phyloP scores from a whole-genome alignment of 1,284 basidiomycete species.

The Ceratobasidium theobromae region DNA sequence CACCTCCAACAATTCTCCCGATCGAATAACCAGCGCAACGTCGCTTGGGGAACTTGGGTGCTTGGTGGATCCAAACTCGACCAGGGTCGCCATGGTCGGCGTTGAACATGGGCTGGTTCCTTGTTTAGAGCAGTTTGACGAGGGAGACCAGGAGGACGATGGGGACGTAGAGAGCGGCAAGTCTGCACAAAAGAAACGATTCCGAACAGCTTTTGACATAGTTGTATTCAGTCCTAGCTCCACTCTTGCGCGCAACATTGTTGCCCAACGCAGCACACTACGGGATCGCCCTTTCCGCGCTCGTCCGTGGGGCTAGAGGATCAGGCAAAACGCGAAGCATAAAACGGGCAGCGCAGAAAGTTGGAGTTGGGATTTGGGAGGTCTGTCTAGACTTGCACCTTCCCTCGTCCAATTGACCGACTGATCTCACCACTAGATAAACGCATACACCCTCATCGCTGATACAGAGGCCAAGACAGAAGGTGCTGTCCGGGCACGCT shows the following conservation, averaged over 20 bases:
- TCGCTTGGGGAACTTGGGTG: slow-evolving; percentile 77
- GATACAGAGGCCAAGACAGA: slow-evolving; percentile 83
- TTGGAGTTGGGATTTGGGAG: slow-evolving; percentile 81
- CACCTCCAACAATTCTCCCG: slow-evolving; percentile 39
- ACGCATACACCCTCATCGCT: slow-evolving; percentile 82
- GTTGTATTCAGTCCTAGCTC: background rate
- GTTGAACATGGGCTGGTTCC: slow-evolving; percentile 70
- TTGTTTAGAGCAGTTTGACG: background rate
- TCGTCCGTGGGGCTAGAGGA: slow-evolving; percentile 48
- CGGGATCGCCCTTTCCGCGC: slow-evolving; percentile 21
- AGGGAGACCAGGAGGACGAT: slow-evolving; percentile 46
- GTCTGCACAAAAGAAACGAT: slow-evolving; percentile 24
- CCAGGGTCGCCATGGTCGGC: slow-evolving; percentile 79
- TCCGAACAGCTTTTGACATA: background rate
- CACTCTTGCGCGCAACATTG: slow-evolving; percentile 58
- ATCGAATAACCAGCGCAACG: slow-evolving; percentile 49
- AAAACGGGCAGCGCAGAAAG: slow-evolving; percentile 57
- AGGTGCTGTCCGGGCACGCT: slow-evolving; percentile 69
- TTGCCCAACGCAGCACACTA: slow-evolving; percentile 66
- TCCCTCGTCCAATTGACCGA: background rate
- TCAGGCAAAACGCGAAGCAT: slow-evolving; percentile 70
- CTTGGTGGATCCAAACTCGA: slow-evolving; percentile 73
- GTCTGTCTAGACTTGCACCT: slow-evolving; percentile 50
- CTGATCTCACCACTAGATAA: slow-evolving; percentile 56
- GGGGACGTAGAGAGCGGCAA: slow-evolving; percentile 59